Evolutionary conservation across 192 early-diverging fungal species (phyloP).

Genomic region (Rhizoclosmatium globosum): DNA sequence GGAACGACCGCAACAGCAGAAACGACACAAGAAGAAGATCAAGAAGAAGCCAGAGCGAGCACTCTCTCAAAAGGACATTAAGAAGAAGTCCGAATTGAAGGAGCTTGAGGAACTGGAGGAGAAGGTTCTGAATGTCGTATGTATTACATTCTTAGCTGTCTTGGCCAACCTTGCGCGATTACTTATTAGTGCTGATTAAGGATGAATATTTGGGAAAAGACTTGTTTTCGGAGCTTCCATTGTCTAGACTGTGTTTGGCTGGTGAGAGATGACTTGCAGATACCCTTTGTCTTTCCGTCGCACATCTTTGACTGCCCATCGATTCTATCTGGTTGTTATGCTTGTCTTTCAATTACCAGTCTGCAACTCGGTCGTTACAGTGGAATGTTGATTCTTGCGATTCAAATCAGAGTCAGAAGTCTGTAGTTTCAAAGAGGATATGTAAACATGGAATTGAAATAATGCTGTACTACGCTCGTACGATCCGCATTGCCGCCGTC

Average conservation of each 20-base stretch:
- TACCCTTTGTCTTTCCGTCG: background rate
- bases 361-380: too few species aligned
- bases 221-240: constrained; percentile 24
- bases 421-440: background rate
- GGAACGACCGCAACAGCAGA: background rate
- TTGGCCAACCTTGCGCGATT: background rate
- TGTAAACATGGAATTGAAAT: background rate
- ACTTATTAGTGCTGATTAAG: background rate
- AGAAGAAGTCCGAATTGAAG: constrained; percentile 28
- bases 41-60: constrained; percentile 28
- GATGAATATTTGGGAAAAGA: constrained; percentile 26
- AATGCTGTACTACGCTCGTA: background rate
- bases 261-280: background rate
- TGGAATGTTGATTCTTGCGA: background rate
- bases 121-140: constrained; percentile 11
- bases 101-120: constrained; percentile 25
- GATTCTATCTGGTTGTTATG: too few species aligned
- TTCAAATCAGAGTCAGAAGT: constrained; percentile 2
- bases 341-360: too few species aligned
- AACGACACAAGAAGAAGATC: constrained; percentile 10
- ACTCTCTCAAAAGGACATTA: constrained; percentile 12
- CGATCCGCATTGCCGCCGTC: too few species aligned
- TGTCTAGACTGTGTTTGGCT: constrained; percentile 24
- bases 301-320: too few species aligned
- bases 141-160: background rate